Evolutionary conservation across 306 rosid genomes (phyloP).

Genomic region (Dicorynia guianensis): DNA sequence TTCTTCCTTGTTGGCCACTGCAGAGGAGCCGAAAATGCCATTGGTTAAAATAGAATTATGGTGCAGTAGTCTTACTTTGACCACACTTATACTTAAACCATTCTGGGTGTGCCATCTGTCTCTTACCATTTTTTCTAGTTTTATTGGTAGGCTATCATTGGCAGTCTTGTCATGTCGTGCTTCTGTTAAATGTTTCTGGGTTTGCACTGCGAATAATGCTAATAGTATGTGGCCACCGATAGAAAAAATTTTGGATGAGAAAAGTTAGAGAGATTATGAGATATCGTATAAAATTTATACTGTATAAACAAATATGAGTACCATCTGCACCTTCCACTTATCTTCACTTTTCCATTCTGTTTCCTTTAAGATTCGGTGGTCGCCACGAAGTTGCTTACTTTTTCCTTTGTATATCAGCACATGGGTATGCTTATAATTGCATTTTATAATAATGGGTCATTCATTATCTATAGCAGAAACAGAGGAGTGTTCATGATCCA

Average conservation of each 20-base stretch:
- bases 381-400: constrained; percentile 9
- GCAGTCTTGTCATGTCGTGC: not conserved
- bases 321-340: constrained; percentile 15
- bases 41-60: not conserved
- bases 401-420: constrained; percentile 16
- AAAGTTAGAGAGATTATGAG: too few species aligned
- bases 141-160: constrained; percentile 1
- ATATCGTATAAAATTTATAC: too few species aligned
- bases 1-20: too few species aligned
- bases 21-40: not conserved
- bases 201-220: too few species aligned
- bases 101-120: not conserved
- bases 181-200: not conserved
- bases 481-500: constrained; percentile 4
- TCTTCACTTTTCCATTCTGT: not conserved
- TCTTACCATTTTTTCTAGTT: not conserved
- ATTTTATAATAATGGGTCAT: too few species aligned
- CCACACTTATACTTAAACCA: not conserved
- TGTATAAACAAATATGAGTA: too few species aligned
- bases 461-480: too few species aligned
- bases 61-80: not conserved
- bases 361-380: not conserved
- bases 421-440: constrained; percentile 22
- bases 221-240: too few species aligned
- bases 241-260: too few species aligned